Percentiles rank a stretch among this genome's conserved stretches.
These are phyloP conservation scores for Torulaspora indica DNA, from an alignment of 805 yeast genomes.

Conservation along the genomic window DNA sequence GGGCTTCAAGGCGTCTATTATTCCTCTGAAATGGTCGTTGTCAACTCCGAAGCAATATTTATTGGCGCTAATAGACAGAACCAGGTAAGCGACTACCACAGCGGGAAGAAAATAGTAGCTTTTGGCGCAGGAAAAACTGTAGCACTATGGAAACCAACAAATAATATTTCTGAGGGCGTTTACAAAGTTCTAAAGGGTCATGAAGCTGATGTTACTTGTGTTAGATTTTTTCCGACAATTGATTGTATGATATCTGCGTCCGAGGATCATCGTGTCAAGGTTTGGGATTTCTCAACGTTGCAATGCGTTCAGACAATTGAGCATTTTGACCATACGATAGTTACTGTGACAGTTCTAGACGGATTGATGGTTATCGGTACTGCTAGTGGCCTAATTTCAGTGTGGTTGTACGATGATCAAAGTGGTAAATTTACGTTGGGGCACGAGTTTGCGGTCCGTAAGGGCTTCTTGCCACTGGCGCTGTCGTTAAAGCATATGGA, in stretches of 20 bases:
- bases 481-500: conserved; percentile 26
- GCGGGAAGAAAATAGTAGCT: conserved; percentile 45
- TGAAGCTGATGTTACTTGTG: conserved; percentile 58
- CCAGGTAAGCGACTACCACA: conserved; percentile 51
- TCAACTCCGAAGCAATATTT: conserved; percentile 51
- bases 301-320: conserved; percentile 34
- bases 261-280: conserved; percentile 57
- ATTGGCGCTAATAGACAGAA: conserved; percentile 70
- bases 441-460: conserved; percentile 25
- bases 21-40: conserved; percentile 6
- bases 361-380: conserved; percentile 54
- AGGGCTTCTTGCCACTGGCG: conserved; percentile 29
- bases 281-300: conserved; percentile 48
- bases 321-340: conserved; percentile 49
- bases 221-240: conserved; percentile 54
- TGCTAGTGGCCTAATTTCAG: conserved; percentile 52
- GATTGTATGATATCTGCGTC: conserved; percentile 53
- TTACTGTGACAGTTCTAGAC: conserved; percentile 45
- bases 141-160: conserved; percentile 65
- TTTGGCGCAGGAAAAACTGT: conserved; percentile 65
- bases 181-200: conserved; percentile 57
- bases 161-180: conserved; percentile 43
- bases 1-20: neutral
- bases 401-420: conserved; percentile 44
- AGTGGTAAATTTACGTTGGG: conserved; percentile 21